These are phyloP conservation scores for Sindora glabra DNA, from an alignment of 306 rosid genomes.

Conservation along the genomic window DNA sequence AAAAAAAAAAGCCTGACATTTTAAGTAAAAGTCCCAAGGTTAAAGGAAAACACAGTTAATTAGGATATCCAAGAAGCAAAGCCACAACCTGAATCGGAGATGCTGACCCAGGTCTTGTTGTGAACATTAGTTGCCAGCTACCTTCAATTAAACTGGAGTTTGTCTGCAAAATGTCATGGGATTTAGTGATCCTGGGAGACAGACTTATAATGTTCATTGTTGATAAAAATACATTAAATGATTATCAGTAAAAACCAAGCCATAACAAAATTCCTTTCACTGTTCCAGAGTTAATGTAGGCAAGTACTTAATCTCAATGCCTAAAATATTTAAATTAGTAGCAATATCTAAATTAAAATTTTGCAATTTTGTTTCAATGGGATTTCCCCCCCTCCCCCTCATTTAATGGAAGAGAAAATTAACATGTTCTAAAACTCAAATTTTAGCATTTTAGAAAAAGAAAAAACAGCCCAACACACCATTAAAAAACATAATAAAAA, in stretches of 20 bases:
- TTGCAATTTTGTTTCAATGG: no score
- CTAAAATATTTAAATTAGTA: no score
- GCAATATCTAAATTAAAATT: no score
- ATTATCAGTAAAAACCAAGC: neutral
- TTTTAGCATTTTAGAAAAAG: no score
- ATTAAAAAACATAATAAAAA: no score
- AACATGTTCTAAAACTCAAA: no score
- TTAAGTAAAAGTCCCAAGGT: neutral
- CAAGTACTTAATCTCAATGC: neutral
- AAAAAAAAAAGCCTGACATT: no score
- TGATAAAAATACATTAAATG: neutral
- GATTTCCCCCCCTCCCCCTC: no score
- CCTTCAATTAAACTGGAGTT: slow-evolving; percentile 73
- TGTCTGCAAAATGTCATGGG: slow-evolving; percentile 44
- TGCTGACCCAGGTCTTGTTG: slow-evolving; percentile 91
- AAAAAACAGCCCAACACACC: no score
- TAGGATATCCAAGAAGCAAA: neutral
- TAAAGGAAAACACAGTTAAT: neutral
- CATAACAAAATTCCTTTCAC: neutral
- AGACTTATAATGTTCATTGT: neutral
- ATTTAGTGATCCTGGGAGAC: neutral
- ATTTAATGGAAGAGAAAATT: no score
- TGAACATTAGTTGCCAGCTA: slow-evolving; percentile 86
- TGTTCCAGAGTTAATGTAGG: neutral
- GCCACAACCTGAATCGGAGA: slow-evolving; percentile 73